Conservation (phyloP, 139 green algal genomes). For the Chlamydomonas asymmetrica region DNA sequence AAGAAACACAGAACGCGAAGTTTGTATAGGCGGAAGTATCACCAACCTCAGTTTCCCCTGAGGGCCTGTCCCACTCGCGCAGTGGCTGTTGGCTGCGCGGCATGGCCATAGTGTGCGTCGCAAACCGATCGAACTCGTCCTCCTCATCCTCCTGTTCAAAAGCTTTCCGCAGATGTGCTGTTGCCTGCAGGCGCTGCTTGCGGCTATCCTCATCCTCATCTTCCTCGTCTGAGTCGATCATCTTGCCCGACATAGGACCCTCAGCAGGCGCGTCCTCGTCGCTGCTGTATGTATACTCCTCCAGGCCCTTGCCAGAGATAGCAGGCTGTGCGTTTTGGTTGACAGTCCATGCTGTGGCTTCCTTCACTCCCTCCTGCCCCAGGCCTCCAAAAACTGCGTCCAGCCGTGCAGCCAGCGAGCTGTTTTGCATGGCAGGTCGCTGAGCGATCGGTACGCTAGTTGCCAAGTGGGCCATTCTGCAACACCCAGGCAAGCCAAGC, state of each 20-base stretch:
- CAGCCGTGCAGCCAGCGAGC: too few relatives aligned
- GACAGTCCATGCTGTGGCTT: slow-evolving; percentile 7
- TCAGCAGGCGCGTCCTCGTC: slow-evolving; percentile 14
- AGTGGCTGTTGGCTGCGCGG: too few relatives aligned
- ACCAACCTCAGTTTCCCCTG: too few relatives aligned
- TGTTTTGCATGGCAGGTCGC: too few relatives aligned
- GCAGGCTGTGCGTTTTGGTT: slow-evolving; percentile 4
- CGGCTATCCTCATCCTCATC: background rate
- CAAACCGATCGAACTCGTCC: slow-evolving; percentile 38
- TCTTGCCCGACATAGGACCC: slow-evolving; percentile 5
- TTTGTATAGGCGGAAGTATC: too few relatives aligned
- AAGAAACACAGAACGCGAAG: too few relatives aligned
- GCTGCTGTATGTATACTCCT: slow-evolving; percentile 8
- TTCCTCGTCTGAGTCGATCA: slow-evolving; percentile 22
- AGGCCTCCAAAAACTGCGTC: background rate
- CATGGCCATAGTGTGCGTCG: slow-evolving; percentile 14
- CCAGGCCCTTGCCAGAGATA: background rate
- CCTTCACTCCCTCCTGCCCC: background rate
- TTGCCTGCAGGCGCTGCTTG: background rate
- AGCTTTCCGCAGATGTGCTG: slow-evolving; percentile 7
- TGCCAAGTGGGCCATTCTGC: too few relatives aligned
- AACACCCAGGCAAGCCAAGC: too few relatives aligned
- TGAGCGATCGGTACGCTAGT: too few relatives aligned
- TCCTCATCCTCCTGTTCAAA: slow-evolving; percentile 40
- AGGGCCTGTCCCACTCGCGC: too few relatives aligned